These are phyloP conservation scores for Coemansia sp. DNA, from an alignment of 192 early-diverging fungal species.

Conservation along the genomic window DNA sequence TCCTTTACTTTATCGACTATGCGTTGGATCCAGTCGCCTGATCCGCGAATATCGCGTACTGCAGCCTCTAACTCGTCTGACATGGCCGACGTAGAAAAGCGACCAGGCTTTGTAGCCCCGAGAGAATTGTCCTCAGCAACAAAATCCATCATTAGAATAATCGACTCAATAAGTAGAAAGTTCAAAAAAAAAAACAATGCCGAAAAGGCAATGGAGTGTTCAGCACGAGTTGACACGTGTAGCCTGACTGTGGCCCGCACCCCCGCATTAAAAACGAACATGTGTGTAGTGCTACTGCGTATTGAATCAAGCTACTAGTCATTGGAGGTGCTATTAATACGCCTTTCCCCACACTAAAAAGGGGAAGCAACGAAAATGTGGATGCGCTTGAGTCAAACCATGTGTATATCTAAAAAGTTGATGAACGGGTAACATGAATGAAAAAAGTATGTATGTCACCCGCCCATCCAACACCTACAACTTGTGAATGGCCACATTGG, in stretches of 20 bases:
- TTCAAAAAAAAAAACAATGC: not conserved
- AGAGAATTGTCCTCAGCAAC: not conserved
- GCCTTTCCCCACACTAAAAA: not conserved
- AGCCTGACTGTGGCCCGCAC: not conserved
- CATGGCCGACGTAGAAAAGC: not conserved
- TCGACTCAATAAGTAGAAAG: not conserved
- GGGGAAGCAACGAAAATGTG: not conserved
- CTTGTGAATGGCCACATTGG: not conserved
- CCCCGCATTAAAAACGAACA: not conserved
- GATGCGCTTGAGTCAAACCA: not conserved
- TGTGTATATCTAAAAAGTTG: not conserved
- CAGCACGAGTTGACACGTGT: not conserved
- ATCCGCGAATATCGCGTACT: slow-evolving; percentile 21
- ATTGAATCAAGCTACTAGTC: not conserved
- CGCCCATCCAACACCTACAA: slow-evolving; percentile 8
- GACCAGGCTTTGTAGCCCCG: not conserved
- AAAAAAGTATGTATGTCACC: not conserved
- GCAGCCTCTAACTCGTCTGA: slow-evolving; percentile 16
- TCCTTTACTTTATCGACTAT: slow-evolving; percentile 11
- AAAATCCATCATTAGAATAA: not conserved
- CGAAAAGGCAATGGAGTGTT: not conserved
- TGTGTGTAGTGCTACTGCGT: not conserved
- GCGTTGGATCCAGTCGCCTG: slow-evolving; percentile 24
- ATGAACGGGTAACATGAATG: not conserved
- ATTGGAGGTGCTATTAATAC: not conserved